phyloP scores from a whole-genome alignment of 768 basidiomycete species.

The Collybia mongolica region DNA sequence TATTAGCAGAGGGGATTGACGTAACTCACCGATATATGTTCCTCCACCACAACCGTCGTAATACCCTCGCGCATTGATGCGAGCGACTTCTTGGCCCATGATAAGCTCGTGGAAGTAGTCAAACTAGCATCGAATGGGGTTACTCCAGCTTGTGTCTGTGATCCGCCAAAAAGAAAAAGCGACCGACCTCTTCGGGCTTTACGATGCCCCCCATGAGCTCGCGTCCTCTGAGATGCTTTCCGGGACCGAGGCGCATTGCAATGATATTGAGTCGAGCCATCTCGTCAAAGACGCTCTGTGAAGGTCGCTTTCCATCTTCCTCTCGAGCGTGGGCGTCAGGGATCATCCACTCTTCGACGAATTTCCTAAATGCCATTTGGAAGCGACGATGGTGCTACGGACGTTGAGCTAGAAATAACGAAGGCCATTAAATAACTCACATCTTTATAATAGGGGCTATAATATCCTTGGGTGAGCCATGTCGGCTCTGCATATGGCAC shows the following conservation, averaged over 20 bases:
- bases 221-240: slow-evolving; percentile 77
- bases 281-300: slow-evolving; percentile 65
- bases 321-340: slow-evolving; percentile 63
- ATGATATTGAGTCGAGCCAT: slow-evolving; percentile 46
- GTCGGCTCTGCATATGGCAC: slow-evolving; percentile 91
- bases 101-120: slow-evolving; percentile 86
- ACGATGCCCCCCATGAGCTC: slow-evolving; percentile 72
- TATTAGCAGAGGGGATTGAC: neutral
- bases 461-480: slow-evolving; percentile 71
- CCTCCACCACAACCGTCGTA: slow-evolving; percentile 68
- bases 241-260: slow-evolving; percentile 86
- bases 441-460: slow-evolving; percentile 74
- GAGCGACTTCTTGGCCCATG: slow-evolving; percentile 66
- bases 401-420: slow-evolving; percentile 10
- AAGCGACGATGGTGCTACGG: slow-evolving; percentile 55
- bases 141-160: neutral
- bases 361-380: slow-evolving; percentile 62
- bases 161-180: neutral
- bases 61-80: slow-evolving; percentile 74
- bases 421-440: slow-evolving; percentile 42
- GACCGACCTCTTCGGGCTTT: slow-evolving; percentile 66
- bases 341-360: slow-evolving; percentile 67
- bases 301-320: slow-evolving; percentile 78
- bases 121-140: slow-evolving; percentile 34
- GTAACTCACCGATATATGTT: slow-evolving; percentile 27